Base-by-base conservation (phyloP, 2,329 filamentous ascomycete species). In the Cryphonectria naterciae region DNA sequence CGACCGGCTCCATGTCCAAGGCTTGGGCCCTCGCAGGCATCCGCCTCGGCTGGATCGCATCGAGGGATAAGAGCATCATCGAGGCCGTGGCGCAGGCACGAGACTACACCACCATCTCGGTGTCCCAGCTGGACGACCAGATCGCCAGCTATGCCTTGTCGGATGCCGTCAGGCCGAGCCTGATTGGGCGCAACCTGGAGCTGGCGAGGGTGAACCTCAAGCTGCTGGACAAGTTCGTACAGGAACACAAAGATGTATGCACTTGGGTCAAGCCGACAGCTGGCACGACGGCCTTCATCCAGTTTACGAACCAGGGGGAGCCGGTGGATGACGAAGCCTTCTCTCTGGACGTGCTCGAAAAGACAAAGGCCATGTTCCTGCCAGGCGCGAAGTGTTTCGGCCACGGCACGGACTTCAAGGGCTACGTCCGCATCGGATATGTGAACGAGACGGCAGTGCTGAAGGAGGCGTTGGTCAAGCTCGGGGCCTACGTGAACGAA, bases 71-170 rank as follows among this genome's bases (percentile, higher is more conserved):
- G 6, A 81, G 82, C 0, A 85, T 97, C 69, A 86, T 95, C 68
- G 86, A 90, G 66, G 83, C 85, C 19, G 85, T 92, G 73, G 89
- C 91, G 15, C 80, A 83, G 19, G 90, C 90, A 1, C 85, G 93
- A 56, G 91, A 96, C 79, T 97, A 96, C 83, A 97, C 93, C 4
- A 94, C 92, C 37, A 97, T 97, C 76, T 92, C 91, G 54, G 93
- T 97, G 0, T 93, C 92, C n/a, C 89, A 91, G 77, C 82, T 97
- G 8, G 93, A 97, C 78, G 93, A 97, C 78, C 87, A 88, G 65
- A 85, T 97, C 15, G 94, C 93, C 2, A 87, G 88, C 39, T 95
- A 91, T 77, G 94, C 94, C 0, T 82, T 97, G 10, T 87, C 88
- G 7, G 74, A 77, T 6, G 74, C 77, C 2, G 84, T 88, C 2